Evolutionary conservation across 306 rosid species (phyloP).

Genomic region (Elaeagnus macrophylla): DNA sequence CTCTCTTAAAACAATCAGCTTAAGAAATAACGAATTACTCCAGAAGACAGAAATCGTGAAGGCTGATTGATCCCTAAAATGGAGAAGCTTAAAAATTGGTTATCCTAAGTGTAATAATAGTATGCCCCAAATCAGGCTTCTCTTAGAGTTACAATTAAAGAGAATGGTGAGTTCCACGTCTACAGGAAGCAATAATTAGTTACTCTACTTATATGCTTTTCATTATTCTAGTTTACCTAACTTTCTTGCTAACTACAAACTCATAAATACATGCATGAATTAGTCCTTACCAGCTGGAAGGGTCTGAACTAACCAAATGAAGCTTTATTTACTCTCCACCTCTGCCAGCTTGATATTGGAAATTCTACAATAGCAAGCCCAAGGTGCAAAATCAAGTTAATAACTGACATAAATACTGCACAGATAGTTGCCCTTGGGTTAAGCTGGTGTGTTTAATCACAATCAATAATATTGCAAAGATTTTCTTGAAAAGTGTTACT

Average conservation of each 20-base stretch:
- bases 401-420: not conserved
- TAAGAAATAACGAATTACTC: not conserved
- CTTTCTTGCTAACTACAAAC: not conserved
- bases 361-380: constrained; percentile 34
- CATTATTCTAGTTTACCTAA: not conserved
- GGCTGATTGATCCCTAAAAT: not conserved
- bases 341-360: constrained; percentile 31
- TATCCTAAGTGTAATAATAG: not conserved
- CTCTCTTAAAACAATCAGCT: not conserved
- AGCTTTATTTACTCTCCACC: constrained; percentile 31
- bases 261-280: not conserved
- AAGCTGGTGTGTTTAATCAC: no score
- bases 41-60: not conserved
- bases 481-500: no score
- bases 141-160: not conserved
- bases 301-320: constrained; percentile 16
- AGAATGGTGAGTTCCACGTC: not conserved
- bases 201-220: no score
- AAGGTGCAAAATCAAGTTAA: constrained; percentile 4
- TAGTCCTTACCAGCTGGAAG: constrained; percentile 25
- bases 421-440: no score
- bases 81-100: not conserved
- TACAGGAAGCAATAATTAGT: no score
- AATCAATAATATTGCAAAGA: no score
- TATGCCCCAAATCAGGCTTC: not conserved